Percentiles rank a stretch among this genome's conserved stretches.
These are phyloP conservation scores for Quambalaria eucalypti DNA, from an alignment of 1,284 basidiomycete genomes.

Conservation along the genomic window DNA sequence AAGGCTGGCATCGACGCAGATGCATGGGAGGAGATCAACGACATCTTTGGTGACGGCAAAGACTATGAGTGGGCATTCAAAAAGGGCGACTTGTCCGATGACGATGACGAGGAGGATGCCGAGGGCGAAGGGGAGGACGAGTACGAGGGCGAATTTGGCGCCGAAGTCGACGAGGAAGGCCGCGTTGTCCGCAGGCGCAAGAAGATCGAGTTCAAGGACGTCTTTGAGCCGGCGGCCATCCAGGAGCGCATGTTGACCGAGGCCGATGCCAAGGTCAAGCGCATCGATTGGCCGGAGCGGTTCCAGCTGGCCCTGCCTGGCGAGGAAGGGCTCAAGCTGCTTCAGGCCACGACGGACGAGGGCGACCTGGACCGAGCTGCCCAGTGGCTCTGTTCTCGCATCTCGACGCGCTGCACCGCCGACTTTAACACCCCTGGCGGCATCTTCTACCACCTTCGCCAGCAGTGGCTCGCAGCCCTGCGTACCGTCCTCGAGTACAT, in stretches of 20 bases:
- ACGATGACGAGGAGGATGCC: conserved; percentile 51
- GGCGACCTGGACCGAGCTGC: conserved; percentile 72
- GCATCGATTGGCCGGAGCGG: conserved; percentile 87
- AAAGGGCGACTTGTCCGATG: conserved; percentile 64
- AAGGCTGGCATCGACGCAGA: conserved; percentile 51
- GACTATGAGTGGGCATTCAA: conserved; percentile 91
- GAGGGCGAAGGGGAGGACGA: conserved; percentile 65
- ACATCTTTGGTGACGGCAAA: conserved; percentile 91
- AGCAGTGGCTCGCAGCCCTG: conserved; percentile 69
- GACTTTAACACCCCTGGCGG: conserved; percentile 59
- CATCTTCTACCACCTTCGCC: conserved; percentile 56
- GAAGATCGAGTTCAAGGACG: conserved; percentile 73
- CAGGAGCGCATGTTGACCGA: conserved; percentile 81
- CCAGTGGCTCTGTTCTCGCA: conserved; percentile 75
- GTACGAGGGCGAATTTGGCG: conserved; percentile 50
- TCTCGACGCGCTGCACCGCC: conserved; percentile 57
- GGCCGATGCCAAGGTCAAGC: conserved; percentile 78
- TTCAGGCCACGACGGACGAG: conserved; percentile 58
- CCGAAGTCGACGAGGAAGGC: conserved; percentile 16
- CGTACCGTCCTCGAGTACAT: conserved; percentile 71
- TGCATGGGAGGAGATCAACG: conserved; percentile 92
- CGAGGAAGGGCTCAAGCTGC: conserved; percentile 54
- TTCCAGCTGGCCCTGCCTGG: conserved; percentile 72
- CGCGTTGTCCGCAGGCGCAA: conserved; percentile 4
- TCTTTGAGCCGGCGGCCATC: conserved; percentile 97